Percentiles rank a stretch among this genome's conserved stretches.
These are phyloP conservation scores for Colletotrichum sp. DNA, from an alignment of 2,329 filamentous ascomycete species.

Conservation along the genomic window DNA sequence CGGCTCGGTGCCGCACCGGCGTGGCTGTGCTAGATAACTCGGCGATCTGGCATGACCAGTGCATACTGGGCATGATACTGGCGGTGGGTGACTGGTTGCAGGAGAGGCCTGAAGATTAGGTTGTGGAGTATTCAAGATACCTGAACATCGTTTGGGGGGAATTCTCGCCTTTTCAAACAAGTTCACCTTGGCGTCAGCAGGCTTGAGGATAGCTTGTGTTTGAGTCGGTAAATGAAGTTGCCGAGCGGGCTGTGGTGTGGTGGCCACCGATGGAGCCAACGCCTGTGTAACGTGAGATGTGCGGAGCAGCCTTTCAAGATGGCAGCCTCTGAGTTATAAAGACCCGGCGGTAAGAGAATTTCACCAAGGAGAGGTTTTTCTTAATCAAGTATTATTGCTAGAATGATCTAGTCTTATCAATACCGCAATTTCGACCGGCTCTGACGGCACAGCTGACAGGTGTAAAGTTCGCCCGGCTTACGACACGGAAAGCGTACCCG, in stretches of 20 bases:
- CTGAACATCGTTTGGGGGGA: neutral
- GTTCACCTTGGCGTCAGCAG: neutral
- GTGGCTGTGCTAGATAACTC: slow-evolving; percentile 2
- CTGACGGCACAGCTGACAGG: neutral
- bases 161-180: neutral
- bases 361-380: accelerated
- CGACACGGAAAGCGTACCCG: neutral
- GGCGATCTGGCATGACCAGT: neutral
- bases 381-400: neutral
- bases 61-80: neutral
- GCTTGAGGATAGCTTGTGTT: neutral
- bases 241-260: neutral
- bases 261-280: neutral
- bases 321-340: neutral
- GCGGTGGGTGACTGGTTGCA: neutral
- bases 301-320: neutral
- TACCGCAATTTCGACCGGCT: neutral
- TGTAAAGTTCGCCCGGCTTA: neutral
- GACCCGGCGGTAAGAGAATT: neutral
- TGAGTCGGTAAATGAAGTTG: neutral
- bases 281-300: neutral
- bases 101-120: neutral
- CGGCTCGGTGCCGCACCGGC: neutral
- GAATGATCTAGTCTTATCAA: neutral
- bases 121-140: neutral